phyloP scores from a whole-genome alignment of 108 stramenopile genomes.

The Bacterosira constricta region DNA sequence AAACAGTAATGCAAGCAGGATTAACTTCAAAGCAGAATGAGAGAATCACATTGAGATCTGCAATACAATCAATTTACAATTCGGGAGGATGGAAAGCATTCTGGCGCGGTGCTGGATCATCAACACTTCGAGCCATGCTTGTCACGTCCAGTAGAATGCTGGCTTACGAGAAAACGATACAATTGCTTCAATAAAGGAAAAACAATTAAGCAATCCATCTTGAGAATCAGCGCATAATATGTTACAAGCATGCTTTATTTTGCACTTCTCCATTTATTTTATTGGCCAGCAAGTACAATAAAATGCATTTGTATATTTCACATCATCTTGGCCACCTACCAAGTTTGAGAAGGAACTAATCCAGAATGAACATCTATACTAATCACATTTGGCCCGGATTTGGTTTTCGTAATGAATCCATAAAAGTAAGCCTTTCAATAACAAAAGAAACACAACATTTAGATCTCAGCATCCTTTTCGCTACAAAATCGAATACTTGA shows the following conservation, averaged over 20 bases:
- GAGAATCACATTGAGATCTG: not conserved
- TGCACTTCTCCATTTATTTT: not conserved
- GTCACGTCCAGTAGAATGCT: slow-evolving; percentile 58
- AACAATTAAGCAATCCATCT: too few relatives aligned
- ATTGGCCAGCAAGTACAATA: not conserved
- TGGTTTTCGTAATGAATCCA: slow-evolving; percentile 36
- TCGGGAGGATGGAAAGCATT: slow-evolving; percentile 16
- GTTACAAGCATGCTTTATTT: not conserved
- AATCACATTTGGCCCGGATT: slow-evolving; percentile 23
- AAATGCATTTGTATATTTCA: not conserved
- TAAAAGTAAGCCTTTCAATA: slow-evolving; percentile 58
- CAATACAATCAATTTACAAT: not conserved
- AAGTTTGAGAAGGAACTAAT: slow-evolving; percentile 47
- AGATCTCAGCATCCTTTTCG: not conserved
- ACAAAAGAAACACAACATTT: not conserved
- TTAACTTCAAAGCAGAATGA: not conserved
- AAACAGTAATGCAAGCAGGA: slow-evolving; percentile 37
- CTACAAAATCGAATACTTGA: too few relatives aligned
- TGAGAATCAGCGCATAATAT: too few relatives aligned
- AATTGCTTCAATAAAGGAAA: too few relatives aligned
- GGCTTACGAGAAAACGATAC: slow-evolving; percentile 39
- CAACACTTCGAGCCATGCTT: slow-evolving; percentile 51
- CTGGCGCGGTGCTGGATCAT: slow-evolving; percentile 40
- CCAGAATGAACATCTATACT: slow-evolving; percentile 41
- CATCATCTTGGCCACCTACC: slow-evolving; percentile 30